phyloP scores from a whole-genome alignment of 768 basidiomycete species.

The Auricularia sp. region DNA sequence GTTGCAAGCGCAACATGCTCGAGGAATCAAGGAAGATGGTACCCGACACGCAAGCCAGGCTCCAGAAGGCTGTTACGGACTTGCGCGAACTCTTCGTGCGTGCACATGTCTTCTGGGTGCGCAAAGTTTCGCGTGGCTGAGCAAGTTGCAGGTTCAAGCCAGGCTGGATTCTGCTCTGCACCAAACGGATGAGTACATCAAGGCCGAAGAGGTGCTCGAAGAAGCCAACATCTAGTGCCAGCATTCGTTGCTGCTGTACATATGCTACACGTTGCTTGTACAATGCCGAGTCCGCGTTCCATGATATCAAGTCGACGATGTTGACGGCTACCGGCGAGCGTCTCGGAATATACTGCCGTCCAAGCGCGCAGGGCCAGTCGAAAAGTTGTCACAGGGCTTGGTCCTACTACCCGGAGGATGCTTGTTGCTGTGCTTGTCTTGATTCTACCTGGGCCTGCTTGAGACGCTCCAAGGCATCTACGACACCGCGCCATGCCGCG shows the following conservation, averaged over 20 bases:
- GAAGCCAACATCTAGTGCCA: constrained; percentile 37
- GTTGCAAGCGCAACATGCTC: constrained; percentile 45
- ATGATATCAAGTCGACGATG: background rate
- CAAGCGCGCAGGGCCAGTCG: no score
- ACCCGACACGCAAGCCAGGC: constrained; percentile 46
- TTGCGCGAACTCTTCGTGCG: constrained; percentile 60
- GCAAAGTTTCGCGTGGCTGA: background rate
- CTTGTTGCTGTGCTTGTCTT: background rate
- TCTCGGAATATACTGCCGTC: no score
- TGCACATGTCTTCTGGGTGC: background rate
- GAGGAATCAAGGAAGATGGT: constrained; percentile 81
- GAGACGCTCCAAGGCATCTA: constrained; percentile 54
- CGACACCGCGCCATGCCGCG: constrained; percentile 68
- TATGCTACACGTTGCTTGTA: background rate
- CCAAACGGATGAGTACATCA: constrained; percentile 31
- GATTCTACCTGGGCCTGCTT: constrained; percentile 30
- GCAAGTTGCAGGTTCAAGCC: constrained; percentile 17
- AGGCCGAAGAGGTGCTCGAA: constrained; percentile 51
- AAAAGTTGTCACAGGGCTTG: background rate
- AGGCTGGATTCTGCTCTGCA: constrained; percentile 20
- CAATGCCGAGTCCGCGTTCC: no score
- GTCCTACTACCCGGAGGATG: no score
- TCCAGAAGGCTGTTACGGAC: constrained; percentile 53
- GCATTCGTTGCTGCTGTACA: background rate
- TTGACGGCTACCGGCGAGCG: no score